These are phyloP conservation scores for Cocos nucifera DNA, from an alignment of 176 grass and related monocot genomes.

Conservation along the genomic window DNA sequence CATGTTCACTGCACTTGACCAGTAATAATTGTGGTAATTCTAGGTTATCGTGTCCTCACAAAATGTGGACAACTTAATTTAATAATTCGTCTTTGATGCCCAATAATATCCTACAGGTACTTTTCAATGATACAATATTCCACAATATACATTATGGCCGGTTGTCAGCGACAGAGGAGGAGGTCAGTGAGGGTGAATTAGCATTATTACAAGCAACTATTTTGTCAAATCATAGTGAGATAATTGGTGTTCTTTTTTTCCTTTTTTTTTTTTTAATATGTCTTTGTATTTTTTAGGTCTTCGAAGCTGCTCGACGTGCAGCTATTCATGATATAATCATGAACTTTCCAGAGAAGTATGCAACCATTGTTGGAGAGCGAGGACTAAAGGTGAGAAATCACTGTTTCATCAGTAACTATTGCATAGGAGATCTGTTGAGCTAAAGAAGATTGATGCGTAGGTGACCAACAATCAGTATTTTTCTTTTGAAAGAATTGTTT, in stretches of 20 bases:
- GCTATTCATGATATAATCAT: conserved; percentile 90
- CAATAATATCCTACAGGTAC: conserved; percentile 43
- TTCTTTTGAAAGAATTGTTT: too few relatives aligned
- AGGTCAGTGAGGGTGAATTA: conserved; percentile 33
- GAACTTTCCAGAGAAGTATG: conserved; percentile 86
- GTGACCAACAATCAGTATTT: too few relatives aligned
- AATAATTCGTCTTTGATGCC: too few relatives aligned
- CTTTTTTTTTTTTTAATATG: too few relatives aligned
- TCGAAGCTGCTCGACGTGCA: conserved; percentile 69
- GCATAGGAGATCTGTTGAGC: too few relatives aligned
- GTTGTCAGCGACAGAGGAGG: conserved; percentile 85
- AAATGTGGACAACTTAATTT: too few relatives aligned
- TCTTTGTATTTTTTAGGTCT: conserved; percentile 47
- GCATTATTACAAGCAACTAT: conserved; percentile 26
- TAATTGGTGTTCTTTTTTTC: neutral
- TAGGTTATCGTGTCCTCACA: too few relatives aligned
- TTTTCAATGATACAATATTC: conserved; percentile 98
- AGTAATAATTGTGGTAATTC: too few relatives aligned
- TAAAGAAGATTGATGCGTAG: too few relatives aligned
- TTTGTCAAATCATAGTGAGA: conserved; percentile 14
- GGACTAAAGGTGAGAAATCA: conserved; percentile 72
- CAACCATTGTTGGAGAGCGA: conserved; percentile 91
- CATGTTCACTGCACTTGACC: too few relatives aligned
- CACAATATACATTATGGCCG: conserved; percentile 96
- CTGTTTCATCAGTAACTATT: neutral